A percentile compares a stretch with the other conserved stretches of the same genome.
Conservation (phyloP, 1,139 yeast genomes). For the Taiozyma sp. region DNA sequence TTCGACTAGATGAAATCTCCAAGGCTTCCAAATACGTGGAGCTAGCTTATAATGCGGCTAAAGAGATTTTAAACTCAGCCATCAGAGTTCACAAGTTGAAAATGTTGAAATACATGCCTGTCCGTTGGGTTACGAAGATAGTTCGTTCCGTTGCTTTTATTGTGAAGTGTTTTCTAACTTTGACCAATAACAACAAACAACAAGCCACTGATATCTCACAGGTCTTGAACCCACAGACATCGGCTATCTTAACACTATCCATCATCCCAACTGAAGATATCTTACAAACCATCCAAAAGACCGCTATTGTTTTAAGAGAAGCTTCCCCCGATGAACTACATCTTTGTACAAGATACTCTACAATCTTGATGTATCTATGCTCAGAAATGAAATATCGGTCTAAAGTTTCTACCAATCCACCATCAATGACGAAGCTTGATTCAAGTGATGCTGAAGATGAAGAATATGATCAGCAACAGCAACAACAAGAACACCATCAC, state of each 20-base stretch:
- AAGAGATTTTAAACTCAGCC: conserved; percentile 70
- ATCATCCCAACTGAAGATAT: conserved; percentile 70
- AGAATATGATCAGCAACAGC: conserved; percentile 3
- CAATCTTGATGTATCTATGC: conserved; percentile 72
- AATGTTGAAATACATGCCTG: conserved; percentile 75
- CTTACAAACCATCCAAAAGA: conserved; percentile 59
- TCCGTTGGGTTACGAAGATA: conserved; percentile 83
- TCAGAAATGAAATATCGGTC: conserved; percentile 57
- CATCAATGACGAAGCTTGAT: conserved; percentile 19
- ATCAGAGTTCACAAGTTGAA: conserved; percentile 63
- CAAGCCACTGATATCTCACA: conserved; percentile 28
- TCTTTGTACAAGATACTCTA: conserved; percentile 75
- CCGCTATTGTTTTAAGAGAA: conserved; percentile 72
- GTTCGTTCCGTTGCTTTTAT: conserved; percentile 91
- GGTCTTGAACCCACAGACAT: conserved; percentile 27
- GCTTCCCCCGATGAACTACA: conserved; percentile 91
- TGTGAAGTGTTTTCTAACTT: conserved; percentile 75
- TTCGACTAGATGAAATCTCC: conserved; percentile 66
- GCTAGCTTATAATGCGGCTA: conserved; percentile 80
- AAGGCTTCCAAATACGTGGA: conserved; percentile 76
- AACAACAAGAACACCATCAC: background rate
- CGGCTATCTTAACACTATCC: conserved; percentile 54
- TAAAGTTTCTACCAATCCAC: conserved; percentile 21
- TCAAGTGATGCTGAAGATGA: conserved; percentile 16
- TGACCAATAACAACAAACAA: conserved; percentile 39